These are phyloP conservation scores for Phytophthora boehmeriae DNA, from an alignment of 352 stramenopile species.

Conservation along the genomic window DNA sequence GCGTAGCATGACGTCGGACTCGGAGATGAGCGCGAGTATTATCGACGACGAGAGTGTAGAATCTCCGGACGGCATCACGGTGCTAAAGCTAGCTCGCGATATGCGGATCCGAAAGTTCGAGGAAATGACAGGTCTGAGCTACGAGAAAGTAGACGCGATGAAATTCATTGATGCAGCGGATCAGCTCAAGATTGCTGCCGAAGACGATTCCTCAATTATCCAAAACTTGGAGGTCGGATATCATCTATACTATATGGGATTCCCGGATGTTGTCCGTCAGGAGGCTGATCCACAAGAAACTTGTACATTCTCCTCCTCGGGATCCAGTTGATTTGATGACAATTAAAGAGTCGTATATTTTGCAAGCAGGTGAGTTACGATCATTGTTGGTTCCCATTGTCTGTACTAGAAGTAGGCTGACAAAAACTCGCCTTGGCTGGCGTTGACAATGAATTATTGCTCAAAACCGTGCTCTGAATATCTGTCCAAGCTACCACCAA, in stretches of 20 bases:
- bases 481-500: no score
- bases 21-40: slow-evolving; percentile 44
- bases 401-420: no score
- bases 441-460: no score
- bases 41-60: slow-evolving; percentile 21
- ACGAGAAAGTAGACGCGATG: slow-evolving; percentile 17
- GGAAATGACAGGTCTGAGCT: slow-evolving; percentile 32
- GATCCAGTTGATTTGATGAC: background rate
- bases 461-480: no score
- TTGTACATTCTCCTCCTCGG: background rate
- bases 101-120: slow-evolving; percentile 48
- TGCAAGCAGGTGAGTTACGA: background rate
- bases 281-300: slow-evolving; percentile 10
- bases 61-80: slow-evolving; percentile 20
- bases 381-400: background rate
- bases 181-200: slow-evolving; percentile 23
- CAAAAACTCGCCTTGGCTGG: no score
- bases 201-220: slow-evolving; percentile 20
- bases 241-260: slow-evolving; percentile 8
- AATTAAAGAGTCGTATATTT: background rate
- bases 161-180: slow-evolving; percentile 26
- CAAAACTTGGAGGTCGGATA: slow-evolving; percentile 1
- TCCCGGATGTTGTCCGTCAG: slow-evolving; percentile 7
- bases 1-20: slow-evolving; percentile 63
- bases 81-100: slow-evolving; percentile 23